These are phyloP conservation scores for Nothopassalora personata DNA, from an alignment of 2,329 filamentous ascomycete genomes.

Conservation along the genomic window DNA sequence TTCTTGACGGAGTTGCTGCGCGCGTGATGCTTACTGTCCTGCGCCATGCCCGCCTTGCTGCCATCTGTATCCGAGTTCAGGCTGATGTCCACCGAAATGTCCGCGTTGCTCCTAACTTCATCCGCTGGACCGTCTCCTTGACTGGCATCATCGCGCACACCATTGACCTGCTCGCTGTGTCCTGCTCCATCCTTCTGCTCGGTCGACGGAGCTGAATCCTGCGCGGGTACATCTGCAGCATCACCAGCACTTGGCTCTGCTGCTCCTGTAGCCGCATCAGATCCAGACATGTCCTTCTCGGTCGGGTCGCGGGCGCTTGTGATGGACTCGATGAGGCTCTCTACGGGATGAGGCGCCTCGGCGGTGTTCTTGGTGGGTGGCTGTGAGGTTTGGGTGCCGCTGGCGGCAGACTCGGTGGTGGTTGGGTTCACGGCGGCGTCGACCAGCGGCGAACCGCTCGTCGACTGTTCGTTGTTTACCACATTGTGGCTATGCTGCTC, in stretches of 20 bases:
- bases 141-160: constrained; percentile 33
- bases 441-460: constrained; percentile 56
- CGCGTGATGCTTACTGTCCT: constrained; percentile 53
- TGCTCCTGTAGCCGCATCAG: constrained; percentile 16
- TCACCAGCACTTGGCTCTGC: constrained; percentile 33
- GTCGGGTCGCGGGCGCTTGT: constrained; percentile 5
- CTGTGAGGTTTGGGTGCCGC: constrained; percentile 30
- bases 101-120: constrained; percentile 54
- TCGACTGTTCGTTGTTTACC: constrained; percentile 66
- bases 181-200: constrained; percentile 7
- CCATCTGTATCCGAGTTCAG: constrained; percentile 73
- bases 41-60: constrained; percentile 53
- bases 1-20: constrained; percentile 63
- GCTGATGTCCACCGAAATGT: constrained; percentile 63
- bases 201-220: constrained; percentile 5
- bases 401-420: constrained; percentile 52
- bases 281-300: constrained; percentile 7
- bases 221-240: constrained; percentile 15
- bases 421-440: constrained; percentile 56
- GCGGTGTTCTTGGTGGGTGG: constrained; percentile 40
- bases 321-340: constrained; percentile 15
- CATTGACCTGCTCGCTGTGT: constrained; percentile 15
- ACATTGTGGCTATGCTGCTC: constrained; percentile 65
- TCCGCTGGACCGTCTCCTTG: constrained; percentile 40
- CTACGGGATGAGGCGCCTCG: constrained; percentile 24